phyloP scores from a whole-genome alignment of 139 green algal genomes.

The Coelastrella sp. region DNA sequence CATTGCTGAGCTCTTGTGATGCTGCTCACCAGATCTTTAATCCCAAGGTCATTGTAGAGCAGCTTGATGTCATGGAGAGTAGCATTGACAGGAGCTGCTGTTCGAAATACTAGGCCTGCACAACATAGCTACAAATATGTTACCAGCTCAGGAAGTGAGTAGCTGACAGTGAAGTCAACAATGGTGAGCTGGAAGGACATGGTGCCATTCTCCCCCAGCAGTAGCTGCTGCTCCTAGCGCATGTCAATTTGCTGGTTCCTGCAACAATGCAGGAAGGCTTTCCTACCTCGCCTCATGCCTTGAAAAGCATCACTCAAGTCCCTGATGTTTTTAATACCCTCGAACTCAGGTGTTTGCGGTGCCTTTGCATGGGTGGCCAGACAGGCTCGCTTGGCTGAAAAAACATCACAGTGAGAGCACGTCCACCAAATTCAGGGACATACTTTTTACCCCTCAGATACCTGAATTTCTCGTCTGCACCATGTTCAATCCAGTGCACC shows the following conservation, averaged over 20 bases:
- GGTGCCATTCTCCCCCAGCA: too few species aligned
- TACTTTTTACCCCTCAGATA: background rate
- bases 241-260: background rate
- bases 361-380: background rate
- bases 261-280: background rate
- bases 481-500: background rate
- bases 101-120: conserved; percentile 25
- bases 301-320: conserved; percentile 16
- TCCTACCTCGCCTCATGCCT: background rate
- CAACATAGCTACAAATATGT: background rate
- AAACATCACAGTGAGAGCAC: background rate
- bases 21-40: conserved; percentile 36
- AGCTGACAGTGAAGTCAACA: too few species aligned
- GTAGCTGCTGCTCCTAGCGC: background rate
- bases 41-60: conserved; percentile 33
- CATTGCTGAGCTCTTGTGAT: background rate
- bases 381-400: background rate
- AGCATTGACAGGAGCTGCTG: conserved; percentile 23
- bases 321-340: conserved; percentile 38
- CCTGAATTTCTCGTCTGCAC: conserved; percentile 28
- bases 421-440: too few species aligned
- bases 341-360: conserved; percentile 17
- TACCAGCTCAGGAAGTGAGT: background rate
- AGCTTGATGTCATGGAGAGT: background rate
- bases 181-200: too few species aligned